phyloP scores from a whole-genome alignment of 805 yeast species.

The Wickerhamiella lipophila region DNA sequence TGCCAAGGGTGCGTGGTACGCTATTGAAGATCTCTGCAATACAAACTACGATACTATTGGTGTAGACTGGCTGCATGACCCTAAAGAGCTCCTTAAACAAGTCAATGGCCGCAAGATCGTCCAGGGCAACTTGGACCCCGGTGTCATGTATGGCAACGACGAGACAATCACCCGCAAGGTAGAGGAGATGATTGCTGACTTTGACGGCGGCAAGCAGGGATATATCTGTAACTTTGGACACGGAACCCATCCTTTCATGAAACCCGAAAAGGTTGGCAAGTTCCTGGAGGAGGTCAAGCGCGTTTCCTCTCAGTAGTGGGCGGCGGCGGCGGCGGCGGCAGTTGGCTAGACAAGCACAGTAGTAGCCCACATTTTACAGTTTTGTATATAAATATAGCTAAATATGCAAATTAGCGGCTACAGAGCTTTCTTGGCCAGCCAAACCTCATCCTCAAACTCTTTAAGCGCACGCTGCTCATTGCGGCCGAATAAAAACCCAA shows the following conservation, averaged over 20 bases:
- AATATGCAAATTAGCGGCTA: neutral
- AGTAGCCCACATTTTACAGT: too few species aligned
- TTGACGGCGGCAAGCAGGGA: conserved; percentile 85
- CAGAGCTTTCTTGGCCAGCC: conserved; percentile 16
- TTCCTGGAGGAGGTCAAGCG: conserved; percentile 82
- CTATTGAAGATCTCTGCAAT: conserved; percentile 69
- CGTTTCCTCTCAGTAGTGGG: conserved; percentile 24
- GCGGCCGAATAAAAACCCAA: conserved; percentile 67
- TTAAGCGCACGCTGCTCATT: conserved; percentile 63
- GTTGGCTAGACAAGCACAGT: too few species aligned
- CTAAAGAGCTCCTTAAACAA: conserved; percentile 67
- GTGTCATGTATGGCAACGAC: conserved; percentile 79
- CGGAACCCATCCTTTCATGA: conserved; percentile 97
- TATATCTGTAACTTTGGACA: conserved; percentile 95
- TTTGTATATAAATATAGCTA: conserved; percentile 3
- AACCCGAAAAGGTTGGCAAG: conserved; percentile 74
- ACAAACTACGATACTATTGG: conserved; percentile 81
- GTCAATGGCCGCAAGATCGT: conserved; percentile 58
- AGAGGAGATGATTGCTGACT: conserved; percentile 75
- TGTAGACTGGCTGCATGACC: conserved; percentile 82
- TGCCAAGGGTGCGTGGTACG: conserved; percentile 96
- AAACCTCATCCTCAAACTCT: conserved; percentile 64
- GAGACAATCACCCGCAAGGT: conserved; percentile 72
- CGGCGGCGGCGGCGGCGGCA: neutral
- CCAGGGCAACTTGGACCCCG: conserved; percentile 96